Base-by-base conservation (phyloP, 257 asterid species). In the Solanum chmielewskii region DNA sequence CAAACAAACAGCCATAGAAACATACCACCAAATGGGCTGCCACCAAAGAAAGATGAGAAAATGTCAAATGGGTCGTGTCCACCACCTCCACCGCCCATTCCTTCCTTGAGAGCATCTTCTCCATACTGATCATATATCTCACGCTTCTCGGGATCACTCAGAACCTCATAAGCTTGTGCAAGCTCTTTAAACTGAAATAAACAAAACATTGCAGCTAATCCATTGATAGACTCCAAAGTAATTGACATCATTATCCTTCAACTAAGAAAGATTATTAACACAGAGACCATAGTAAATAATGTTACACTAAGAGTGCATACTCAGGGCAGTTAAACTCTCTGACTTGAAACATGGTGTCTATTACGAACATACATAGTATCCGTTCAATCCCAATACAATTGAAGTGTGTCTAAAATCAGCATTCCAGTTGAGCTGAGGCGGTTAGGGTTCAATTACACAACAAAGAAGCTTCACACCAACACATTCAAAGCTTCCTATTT, bases 61-160 rank as follows among this genome's bases (percentile, higher is more conserved):
- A 89, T 89, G 56, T 89, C 91, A 49, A 89, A 89, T 49, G 91
- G 91, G 39, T 89, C 91, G 6, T 89, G 91, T 85, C 85, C 85
- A 59, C 91, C 91, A 37, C 89, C 91, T 16, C 90, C 88, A 25
- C 90, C 87, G 1, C 90, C 90, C 90, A 88, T 86, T 80, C 90
- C 90, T 86, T 89, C 91, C 75, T 86, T 89, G 20, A 89, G 89
- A 39, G 91, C 91, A 87, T 89, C 89, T 66, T 86, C 91, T 39
- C 91, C 91, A 49, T 87, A 89, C 87, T 89, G 89, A 47, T 89
- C 90, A 74, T 89, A 89, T 27, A 89, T 82, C 37, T 88, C 90
- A n/a, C 90, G 90, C 74, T 88, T 88, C 83, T 88, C 90, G 1
- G 90, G 90, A 41, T 88, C 90, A 70, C 90, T 88, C 49, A 88